Evolutionary conservation across 805 yeast species (phyloP).

Genomic region (Myxozyma sirexii): DNA sequence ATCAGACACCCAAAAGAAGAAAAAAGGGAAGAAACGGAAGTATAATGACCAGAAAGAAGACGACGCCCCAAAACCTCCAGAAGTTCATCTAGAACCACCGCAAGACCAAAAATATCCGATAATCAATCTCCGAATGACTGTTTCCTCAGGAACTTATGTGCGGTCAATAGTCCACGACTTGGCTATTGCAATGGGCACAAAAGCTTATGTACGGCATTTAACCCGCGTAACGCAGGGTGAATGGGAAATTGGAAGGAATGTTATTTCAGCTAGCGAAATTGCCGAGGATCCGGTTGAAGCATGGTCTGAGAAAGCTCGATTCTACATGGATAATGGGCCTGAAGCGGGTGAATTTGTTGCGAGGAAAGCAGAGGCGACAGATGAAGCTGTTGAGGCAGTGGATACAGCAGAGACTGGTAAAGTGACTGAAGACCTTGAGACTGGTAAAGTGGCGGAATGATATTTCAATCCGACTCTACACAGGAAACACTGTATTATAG

Average conservation of each 20-base stretch:
- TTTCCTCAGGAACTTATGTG: slow-evolving; percentile 94
- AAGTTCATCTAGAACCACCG: background rate
- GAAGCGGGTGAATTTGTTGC: slow-evolving; percentile 2
- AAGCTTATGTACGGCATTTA: slow-evolving; percentile 86
- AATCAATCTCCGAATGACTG: slow-evolving; percentile 72
- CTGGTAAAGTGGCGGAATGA: too few relatives aligned
- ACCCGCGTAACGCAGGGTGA: slow-evolving; percentile 75
- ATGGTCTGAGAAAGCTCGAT: slow-evolving; percentile 54
- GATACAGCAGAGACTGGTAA: too few relatives aligned
- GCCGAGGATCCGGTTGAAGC: slow-evolving; percentile 58
- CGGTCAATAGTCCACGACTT: slow-evolving; percentile 87
- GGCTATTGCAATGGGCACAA: slow-evolving; percentile 76
- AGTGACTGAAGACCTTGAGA: too few relatives aligned
- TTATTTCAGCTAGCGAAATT: slow-evolving; percentile 68
- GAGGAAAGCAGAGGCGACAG: background rate
- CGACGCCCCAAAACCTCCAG: background rate
- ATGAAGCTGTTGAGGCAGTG: background rate
- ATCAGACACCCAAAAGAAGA: background rate
- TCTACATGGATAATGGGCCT: slow-evolving; percentile 26
- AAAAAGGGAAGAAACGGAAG: background rate
- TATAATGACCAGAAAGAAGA: slow-evolving; percentile 6
- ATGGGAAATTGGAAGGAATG: slow-evolving; percentile 74
- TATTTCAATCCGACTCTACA: too few relatives aligned
- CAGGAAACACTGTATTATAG: too few relatives aligned
- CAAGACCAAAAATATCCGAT: slow-evolving; percentile 37